A percentile compares a stretch with the other conserved stretches of the same genome.
Evolutionary conservation across 2,329 filamentous ascomycete genomes (phyloP).

Genomic region (Colletotrichum aenigma): DNA sequence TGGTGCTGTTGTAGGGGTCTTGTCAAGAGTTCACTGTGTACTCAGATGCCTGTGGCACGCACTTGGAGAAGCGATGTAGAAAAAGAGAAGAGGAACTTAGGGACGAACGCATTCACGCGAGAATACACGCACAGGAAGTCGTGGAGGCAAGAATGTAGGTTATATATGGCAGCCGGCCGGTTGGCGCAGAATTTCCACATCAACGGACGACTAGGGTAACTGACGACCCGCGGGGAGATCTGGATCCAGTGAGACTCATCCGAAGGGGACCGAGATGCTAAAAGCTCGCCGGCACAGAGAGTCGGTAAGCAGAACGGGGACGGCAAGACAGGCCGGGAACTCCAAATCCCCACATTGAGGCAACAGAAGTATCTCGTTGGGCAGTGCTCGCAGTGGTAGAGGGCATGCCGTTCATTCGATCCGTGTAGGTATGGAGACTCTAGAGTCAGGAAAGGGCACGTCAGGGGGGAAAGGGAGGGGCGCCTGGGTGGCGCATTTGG

Average conservation of each 20-base stretch:
- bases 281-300: constrained; percentile 4
- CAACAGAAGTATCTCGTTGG: not conserved
- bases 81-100: not conserved
- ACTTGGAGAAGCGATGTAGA: not conserved
- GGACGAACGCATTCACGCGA: not conserved
- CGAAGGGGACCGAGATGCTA: not conserved
- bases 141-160: not conserved
- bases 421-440: not conserved
- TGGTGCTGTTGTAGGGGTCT: not conserved
- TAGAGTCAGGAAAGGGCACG: not conserved
- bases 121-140: not conserved
- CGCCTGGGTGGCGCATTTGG: not conserved
- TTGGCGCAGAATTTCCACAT: not conserved
- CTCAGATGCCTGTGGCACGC: not conserved
- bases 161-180: not conserved
- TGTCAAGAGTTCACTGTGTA: not conserved
- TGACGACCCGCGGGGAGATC: constrained; percentile 1
- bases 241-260: not conserved
- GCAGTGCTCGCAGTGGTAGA: not conserved
- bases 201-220: not conserved
- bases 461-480: not conserved
- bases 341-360: constrained; percentile 8
- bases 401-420: not conserved
- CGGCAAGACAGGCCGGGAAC: constrained; percentile 15
- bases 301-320: constrained; percentile 7